phyloP scores from a whole-genome alignment of 768 basidiomycete genomes.

The Xanthoconium purpureum region DNA sequence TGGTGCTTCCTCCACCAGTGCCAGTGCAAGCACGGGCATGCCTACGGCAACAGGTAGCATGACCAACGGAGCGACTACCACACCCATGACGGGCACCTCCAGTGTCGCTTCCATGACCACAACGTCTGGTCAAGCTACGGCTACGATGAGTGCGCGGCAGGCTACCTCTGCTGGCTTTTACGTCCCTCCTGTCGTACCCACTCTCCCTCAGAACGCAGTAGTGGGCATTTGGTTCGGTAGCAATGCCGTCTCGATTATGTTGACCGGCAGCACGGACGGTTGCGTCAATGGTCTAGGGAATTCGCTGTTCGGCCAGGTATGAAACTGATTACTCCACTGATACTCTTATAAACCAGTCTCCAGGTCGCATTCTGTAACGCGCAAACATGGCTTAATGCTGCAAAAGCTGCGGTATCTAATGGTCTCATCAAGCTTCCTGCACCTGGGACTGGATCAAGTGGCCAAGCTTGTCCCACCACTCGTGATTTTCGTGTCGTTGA shows the following conservation, averaged over 20 bases:
- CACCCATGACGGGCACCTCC: neutral
- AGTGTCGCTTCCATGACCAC: neutral
- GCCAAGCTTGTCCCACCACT: constrained; percentile 26
- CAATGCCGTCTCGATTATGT: constrained; percentile 20
- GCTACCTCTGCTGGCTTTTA: constrained; percentile 18
- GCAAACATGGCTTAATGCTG: constrained; percentile 23
- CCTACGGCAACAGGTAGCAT: neutral
- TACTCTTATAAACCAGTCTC: neutral
- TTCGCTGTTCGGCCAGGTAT: constrained; percentile 28
- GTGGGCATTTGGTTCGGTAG: constrained; percentile 31
- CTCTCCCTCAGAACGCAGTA: constrained; percentile 21
- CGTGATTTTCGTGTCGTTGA: constrained; percentile 29
- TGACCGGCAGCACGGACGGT: constrained; percentile 20
- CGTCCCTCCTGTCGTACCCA: constrained; percentile 22
- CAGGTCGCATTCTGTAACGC: constrained; percentile 29
- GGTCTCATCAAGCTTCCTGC: constrained; percentile 20
- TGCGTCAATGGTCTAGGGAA: constrained; percentile 24
- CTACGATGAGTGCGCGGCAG: constrained; percentile 8
- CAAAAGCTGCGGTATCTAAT: constrained; percentile 15
- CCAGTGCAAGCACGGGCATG: neutral
- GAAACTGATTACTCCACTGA: neutral
- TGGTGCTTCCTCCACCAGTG: neutral
- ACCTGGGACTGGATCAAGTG: constrained; percentile 19
- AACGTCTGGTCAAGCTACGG: neutral
- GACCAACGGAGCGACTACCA: neutral